Evolutionary conservation across 352 stramenopile species (phyloP), one percentile per base, ranked within the genome.

Genomic region (Phytophthora podocarpi): DNA sequence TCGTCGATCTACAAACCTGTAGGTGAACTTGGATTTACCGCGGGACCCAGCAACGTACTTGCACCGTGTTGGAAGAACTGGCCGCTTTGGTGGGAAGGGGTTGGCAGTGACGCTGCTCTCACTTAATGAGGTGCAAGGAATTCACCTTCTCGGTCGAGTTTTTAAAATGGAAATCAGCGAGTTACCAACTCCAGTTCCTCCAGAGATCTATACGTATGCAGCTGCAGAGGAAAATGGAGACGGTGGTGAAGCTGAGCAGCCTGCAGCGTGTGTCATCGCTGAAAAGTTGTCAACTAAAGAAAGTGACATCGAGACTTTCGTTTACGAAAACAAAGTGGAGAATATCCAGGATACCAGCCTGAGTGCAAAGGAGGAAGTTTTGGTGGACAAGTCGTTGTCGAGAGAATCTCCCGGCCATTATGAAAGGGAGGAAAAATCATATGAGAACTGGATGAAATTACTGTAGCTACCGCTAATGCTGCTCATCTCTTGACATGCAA

Each of bases 1-100:
- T 39, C 3, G 18, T 39, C 16, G 23, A 20, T 5, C 7, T 48
- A n/a, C 47, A n/a, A 36, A 47, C 45, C 45, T 20, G 27, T 46
- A 83, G 74, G 55, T 91, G 28, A 93, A 92, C 45, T 37, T 92
- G 43, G 85, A 93, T 55, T 50, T 93, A 11, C 85, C 85, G 5
- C 65, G 74, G 12, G 85, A 93, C 27, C 82, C 82, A 16, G 82
- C 81, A 30, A 93, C 85, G 47, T 92, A 93, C 55, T 68, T 93
- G 41, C 85, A 93, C 52, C 80, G 85, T 23, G 81, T 93, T 30
- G 85, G 85, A 26, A 78, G 85, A 26, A 87, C 79, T 4, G 85
- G 85, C 2, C 82, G 85, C 40, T 93, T 92, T 64, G 85, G 85
- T 21, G 80, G 79, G 48, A 85, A 85, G 45, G 85, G 82, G 15